phyloP scores from a whole-genome alignment of 2,329 filamentous ascomycete species.

The Curvularia sp. region DNA sequence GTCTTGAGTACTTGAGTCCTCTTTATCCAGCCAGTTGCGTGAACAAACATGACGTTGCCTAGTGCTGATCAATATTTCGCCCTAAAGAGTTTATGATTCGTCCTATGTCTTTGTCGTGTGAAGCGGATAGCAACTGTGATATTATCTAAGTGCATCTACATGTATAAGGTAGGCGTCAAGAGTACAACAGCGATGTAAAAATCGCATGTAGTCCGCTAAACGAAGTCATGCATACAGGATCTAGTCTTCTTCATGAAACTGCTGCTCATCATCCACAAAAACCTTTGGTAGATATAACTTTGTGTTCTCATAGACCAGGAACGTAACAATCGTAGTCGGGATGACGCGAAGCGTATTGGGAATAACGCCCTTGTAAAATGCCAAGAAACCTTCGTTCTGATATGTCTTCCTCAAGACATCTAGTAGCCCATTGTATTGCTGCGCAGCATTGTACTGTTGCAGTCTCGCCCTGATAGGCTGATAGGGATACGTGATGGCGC shows the following conservation, averaged over 20 bases:
- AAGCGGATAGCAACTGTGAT: background rate
- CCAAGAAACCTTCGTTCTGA: constrained; percentile 76
- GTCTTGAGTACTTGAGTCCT: background rate
- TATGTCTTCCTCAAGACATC: constrained; percentile 80
- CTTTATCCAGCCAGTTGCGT: background rate
- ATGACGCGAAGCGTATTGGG: constrained; percentile 91
- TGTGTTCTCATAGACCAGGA: constrained; percentile 95
- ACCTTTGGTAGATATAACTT: constrained; percentile 70
- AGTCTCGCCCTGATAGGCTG: constrained; percentile 88
- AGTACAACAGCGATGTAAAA: background rate
- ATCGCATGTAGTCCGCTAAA: background rate
- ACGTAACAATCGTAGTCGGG: constrained; percentile 95
- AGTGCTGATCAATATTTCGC: background rate
- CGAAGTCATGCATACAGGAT: background rate
- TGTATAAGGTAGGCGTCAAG: background rate
- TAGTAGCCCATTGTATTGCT: constrained; percentile 72
- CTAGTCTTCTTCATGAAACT: constrained; percentile 45
- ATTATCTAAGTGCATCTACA: background rate
- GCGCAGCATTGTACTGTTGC: constrained; percentile 85
- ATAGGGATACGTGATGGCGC: constrained; percentile 91
- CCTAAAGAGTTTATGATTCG: background rate
- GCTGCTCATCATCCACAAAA: constrained; percentile 45
- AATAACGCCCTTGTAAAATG: constrained; percentile 92
- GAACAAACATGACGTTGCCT: background rate
- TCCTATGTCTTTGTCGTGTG: background rate